phyloP scores from a whole-genome alignment of 192 early-diverging fungal genomes.

The Podila minutissima region DNA sequence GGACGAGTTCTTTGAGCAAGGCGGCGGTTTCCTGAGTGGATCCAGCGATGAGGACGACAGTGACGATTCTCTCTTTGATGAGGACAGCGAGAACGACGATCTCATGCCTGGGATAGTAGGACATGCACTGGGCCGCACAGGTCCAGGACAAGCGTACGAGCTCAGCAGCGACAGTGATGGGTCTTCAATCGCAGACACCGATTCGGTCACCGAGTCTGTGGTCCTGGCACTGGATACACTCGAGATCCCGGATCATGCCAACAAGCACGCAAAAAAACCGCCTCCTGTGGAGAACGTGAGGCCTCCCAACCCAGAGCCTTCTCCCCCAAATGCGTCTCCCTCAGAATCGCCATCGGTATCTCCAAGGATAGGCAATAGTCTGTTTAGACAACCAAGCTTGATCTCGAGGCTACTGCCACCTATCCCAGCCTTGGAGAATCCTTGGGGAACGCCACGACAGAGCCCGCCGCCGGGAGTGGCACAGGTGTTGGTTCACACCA shows the following conservation, averaged over 20 bases:
- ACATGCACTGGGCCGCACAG: background rate
- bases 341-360: background rate
- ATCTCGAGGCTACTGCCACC: slow-evolving; percentile 29
- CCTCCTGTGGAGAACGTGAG: too few species aligned
- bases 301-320: background rate
- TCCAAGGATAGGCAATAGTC: background rate
- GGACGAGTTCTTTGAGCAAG: background rate
- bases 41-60: background rate
- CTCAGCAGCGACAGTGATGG: slow-evolving; percentile 40
- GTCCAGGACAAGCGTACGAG: slow-evolving; percentile 5
- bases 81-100: slow-evolving; percentile 9
- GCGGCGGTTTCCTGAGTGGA: background rate
- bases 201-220: slow-evolving; percentile 23
- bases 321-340: background rate
- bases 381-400: slow-evolving; percentile 16
- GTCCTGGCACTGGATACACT: slow-evolving; percentile 38
- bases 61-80: background rate
- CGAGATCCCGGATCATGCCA: slow-evolving; percentile 27
- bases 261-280: too few species aligned
- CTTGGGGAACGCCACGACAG: slow-evolving; percentile 14
- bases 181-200: slow-evolving; percentile 5
- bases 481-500: background rate
- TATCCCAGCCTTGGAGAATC: slow-evolving; percentile 28
- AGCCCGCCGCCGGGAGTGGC: background rate
- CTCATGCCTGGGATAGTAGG: too few species aligned